phyloP scores from a whole-genome alignment of 1,284 basidiomycete genomes.

The Boletellus deceptivus region DNA sequence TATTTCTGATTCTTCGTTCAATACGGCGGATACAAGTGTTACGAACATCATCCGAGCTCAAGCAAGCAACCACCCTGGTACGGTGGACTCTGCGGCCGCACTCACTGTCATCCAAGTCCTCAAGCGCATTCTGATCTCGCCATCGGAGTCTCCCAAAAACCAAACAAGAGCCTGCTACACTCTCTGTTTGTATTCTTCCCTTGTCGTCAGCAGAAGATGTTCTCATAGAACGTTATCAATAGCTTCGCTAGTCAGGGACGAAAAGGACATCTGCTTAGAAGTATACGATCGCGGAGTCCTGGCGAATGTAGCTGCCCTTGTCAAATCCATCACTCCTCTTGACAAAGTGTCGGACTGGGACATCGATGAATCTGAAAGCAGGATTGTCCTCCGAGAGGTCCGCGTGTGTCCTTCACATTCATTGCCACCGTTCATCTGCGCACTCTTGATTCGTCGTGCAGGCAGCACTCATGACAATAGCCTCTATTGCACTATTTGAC shows the following conservation, averaged over 20 bases:
- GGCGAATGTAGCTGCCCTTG: constrained; percentile 45
- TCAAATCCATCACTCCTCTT: constrained; percentile 52
- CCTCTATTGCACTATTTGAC: constrained; percentile 66
- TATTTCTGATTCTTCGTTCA: neutral
- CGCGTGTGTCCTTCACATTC: constrained; percentile 10
- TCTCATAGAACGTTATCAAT: neutral
- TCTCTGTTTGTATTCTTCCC: constrained; percentile 49
- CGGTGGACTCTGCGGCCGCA: constrained; percentile 45
- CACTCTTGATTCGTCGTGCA: constrained; percentile 29
- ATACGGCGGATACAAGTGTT: constrained; percentile 37
- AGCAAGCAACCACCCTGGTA: constrained; percentile 25
- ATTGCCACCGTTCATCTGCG: constrained; percentile 2
- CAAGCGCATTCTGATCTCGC: constrained; percentile 51
- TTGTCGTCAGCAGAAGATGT: neutral
- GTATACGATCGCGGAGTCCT: constrained; percentile 65
- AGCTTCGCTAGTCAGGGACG: constrained; percentile 75
- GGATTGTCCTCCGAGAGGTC: constrained; percentile 64
- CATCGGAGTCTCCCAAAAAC: constrained; percentile 40
- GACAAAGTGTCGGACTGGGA: constrained; percentile 43
- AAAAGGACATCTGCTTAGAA: constrained; percentile 59
- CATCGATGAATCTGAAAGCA: constrained; percentile 62
- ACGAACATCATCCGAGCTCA: constrained; percentile 57
- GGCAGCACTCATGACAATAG: constrained; percentile 69
- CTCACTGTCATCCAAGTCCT: constrained; percentile 62
- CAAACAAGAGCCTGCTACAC: constrained; percentile 68